Base-by-base conservation (phyloP, 192 early-diverging fungal genomes). In the Backusella circina region DNA sequence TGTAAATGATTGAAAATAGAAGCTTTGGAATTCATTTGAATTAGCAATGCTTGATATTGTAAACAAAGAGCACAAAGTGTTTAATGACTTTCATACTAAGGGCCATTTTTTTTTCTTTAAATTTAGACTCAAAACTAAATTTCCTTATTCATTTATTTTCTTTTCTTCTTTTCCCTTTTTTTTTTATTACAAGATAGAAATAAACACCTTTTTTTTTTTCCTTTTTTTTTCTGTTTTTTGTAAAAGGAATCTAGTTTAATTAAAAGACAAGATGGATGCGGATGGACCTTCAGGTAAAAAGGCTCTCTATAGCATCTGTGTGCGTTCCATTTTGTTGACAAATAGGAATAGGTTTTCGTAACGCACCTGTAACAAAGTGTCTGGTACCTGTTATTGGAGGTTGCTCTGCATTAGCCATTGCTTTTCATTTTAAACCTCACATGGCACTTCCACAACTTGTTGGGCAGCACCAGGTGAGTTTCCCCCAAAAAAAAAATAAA, bases 341-440 rank as follows among this genome's bases (percentile, higher is more conserved):
- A 16, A 67, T 2, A 37, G 10, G 13, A 68, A 26, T 38, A 88
- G 90, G 89, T 65, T 91, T 91, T 72, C 80, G 84, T 18, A 85
- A 90, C 75, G 89, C 90, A n/a, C 89, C 88, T 38, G 81, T 86
- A 16, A 87, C 85, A 32, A 91, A 89, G 70, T 69, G 76, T 13
- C 61, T 89, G 16, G 68, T 88, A 6, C 77, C 90, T 16, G 47
- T 84, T 12, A 73, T 90, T 36, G 86, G 89, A 28, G 76, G 82
- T 7, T 84, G 80, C 18, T 86, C 90, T 6, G 66, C 88, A 33
- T 75, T 82, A 23, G 74, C 88, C 5, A 79, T 76, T 8, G 72
- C 85, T 13, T 65, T 88, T 7, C 79, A 84, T 50, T 74, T 71
- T 31, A 86, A 81, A 64, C 77, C 83, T 1, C 74, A 77, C 61